Conservation (phyloP, 495 filamentous ascomycete genomes). For the Durotheca rogersii region DNA sequence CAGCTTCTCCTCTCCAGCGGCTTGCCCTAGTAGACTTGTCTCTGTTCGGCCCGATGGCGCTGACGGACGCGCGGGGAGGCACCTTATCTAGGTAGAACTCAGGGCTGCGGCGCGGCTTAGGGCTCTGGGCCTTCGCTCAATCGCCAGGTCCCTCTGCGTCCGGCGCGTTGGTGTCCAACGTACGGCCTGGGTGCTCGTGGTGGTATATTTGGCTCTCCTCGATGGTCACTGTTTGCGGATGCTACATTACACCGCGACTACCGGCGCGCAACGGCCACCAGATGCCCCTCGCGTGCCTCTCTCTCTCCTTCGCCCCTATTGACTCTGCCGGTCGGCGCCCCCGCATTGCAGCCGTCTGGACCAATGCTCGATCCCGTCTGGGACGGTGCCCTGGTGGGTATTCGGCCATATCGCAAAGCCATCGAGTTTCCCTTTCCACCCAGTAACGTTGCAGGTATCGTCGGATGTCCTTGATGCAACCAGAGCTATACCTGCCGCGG, state of each 20-base stretch:
- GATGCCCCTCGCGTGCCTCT: not conserved
- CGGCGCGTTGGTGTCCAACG: not conserved
- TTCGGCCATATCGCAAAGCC: constrained; percentile 6
- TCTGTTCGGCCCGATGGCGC: constrained; percentile 18
- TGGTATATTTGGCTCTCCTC: not conserved
- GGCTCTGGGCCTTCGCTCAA: constrained; percentile 1
- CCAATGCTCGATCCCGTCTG: constrained; percentile 1
- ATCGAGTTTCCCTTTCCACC: constrained; percentile 10
- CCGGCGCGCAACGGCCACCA: constrained; percentile 3
- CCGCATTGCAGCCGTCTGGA: constrained; percentile 1
- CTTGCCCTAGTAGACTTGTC: constrained; percentile 8
- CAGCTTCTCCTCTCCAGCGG: constrained; percentile 2
- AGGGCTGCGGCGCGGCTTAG: constrained; percentile 10
- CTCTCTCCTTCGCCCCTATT: constrained; percentile 3
- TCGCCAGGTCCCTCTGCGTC: constrained; percentile 5
- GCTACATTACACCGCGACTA: constrained; percentile 6
- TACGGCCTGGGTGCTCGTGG: constrained; percentile 7
- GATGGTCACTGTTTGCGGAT: not conserved
- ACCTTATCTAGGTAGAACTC: constrained; percentile 5
- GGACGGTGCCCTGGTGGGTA: not conserved
- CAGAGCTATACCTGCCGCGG: constrained; percentile 13
- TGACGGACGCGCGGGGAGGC: constrained; percentile 1
- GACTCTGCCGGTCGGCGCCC: not conserved
- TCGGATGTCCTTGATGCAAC: constrained; percentile 24
- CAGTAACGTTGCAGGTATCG: constrained; percentile 33